Evolutionary conservation across 306 rosid genomes (phyloP), one percentile per base, ranked within the genome.

Genomic region (Arachis stenosperma): DNA sequence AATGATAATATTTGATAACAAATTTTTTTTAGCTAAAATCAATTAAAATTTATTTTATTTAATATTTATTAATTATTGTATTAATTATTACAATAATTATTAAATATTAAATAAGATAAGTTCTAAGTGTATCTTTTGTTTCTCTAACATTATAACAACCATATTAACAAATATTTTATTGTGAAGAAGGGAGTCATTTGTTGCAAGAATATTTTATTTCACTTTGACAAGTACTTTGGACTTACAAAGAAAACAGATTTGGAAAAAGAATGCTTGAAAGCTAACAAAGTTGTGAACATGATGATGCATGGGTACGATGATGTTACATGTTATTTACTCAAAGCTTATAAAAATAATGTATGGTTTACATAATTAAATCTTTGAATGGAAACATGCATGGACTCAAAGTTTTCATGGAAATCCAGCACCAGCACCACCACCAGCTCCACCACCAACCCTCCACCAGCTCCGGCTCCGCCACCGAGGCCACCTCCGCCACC

Each of bases 381-480:
- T 80, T 27, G 40, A 43, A 6, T 72, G 40, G 27, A 65, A 27
- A 30, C 37, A 33, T 33, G 37, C 37, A 2, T 67, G 13, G 29
- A 2, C 37, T 2, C 37, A 2, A 44, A 5, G 29, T 9, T 41
- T 82, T 89, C 81, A 89, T 6, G 90, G 92, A 22, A 83, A 59
- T 63, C 95, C 95, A 56, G 91, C 82, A 36, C 89, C 60, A 15
- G 75, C 67, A 36, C 83, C 60, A 15, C 72, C 67, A 36, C 83
- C 88, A 0, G 69, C 83, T 17, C 90, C 86, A 5, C 83, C 85
- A 7, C 91, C 91, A 8, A 79, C 6, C 93, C 93, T 42, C 85
- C 90, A 8, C 92, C 92, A 6, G 82, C 86, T 7, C 92, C 90
- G 3, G 79, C 88, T 7, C 91, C 78, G 0, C 75, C 65, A 0